Evolutionary conservation across 139 green algal genomes (phyloP).

Genomic region (Klebsormidium nitens): DNA sequence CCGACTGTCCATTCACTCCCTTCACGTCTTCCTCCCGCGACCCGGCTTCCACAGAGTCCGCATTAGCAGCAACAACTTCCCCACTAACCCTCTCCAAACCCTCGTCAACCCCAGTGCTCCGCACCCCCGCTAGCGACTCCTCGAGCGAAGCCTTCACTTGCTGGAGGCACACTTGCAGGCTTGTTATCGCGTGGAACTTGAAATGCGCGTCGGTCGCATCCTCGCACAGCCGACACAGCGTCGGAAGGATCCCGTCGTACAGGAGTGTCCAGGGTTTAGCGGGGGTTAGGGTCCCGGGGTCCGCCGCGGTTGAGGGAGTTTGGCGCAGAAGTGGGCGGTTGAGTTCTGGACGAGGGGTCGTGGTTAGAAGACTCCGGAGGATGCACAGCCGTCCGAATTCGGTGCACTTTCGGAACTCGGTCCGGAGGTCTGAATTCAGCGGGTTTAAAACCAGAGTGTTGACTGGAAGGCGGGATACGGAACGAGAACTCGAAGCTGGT

Average conservation of each 20-base stretch:
- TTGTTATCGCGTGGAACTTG: slow-evolving; percentile 38
- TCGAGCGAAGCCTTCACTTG: slow-evolving; percentile 31
- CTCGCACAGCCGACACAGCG: slow-evolving; percentile 21
- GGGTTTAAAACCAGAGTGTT: too few relatives aligned
- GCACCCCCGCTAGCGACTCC: too few relatives aligned
- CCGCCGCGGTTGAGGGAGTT: neutral
- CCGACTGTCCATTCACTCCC: too few relatives aligned
- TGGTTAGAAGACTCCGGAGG: slow-evolving; percentile 28
- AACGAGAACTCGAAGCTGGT: too few relatives aligned
- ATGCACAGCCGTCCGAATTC: slow-evolving; percentile 33
- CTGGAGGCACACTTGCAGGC: slow-evolving; percentile 38
- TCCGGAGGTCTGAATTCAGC: neutral
- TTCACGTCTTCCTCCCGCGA: too few relatives aligned
- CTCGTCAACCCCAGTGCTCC: too few relatives aligned
- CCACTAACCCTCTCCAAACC: too few relatives aligned
- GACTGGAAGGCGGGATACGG: too few relatives aligned
- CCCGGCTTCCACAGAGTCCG: too few relatives aligned
- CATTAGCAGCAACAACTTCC: too few relatives aligned
- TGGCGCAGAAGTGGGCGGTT: slow-evolving; percentile 14
- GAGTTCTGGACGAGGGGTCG: slow-evolving; percentile 18
- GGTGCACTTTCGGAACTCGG: slow-evolving; percentile 17
- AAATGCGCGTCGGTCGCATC: slow-evolving; percentile 25
- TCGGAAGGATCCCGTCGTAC: slow-evolving; percentile 35
- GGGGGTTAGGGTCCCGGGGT: neutral
- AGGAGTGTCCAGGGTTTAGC: slow-evolving; percentile 34